Percentiles rank a stretch among this genome's conserved stretches.
phyloP scores from a whole-genome alignment of 2,329 filamentous ascomycete species.

The Penicillium crustosum region DNA sequence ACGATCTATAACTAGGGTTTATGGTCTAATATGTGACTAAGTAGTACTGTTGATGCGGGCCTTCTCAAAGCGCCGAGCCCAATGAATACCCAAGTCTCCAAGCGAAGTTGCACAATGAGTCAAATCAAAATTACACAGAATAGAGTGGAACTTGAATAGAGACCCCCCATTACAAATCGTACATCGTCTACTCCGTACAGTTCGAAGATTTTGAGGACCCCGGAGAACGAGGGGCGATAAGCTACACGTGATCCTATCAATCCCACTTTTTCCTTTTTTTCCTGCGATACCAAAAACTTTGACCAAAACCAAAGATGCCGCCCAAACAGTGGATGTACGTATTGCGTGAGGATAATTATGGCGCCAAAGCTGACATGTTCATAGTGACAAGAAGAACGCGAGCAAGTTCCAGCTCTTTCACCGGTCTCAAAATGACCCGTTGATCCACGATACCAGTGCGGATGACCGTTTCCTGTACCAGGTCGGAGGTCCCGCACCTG shows the following conservation, averaged over 20 bases:
- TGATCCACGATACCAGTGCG: conserved; percentile 87
- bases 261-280: conserved; percentile 32
- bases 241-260: conserved; percentile 33
- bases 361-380: conserved; percentile 27
- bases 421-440: conserved; percentile 93
- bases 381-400: conserved; percentile 82
- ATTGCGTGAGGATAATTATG: not conserved
- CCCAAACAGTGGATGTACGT: conserved; percentile 72
- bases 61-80: conserved; percentile 1
- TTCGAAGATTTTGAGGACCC: conserved; percentile 19
- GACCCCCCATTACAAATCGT: not conserved
- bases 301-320: conserved; percentile 60
- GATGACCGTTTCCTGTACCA: conserved; percentile 89
- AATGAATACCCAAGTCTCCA: conserved; percentile 12
- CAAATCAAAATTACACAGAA: not conserved
- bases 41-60: conserved; percentile 5
- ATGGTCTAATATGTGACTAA: not conserved
- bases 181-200: not conserved
- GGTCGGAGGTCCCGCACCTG: conserved; percentile 44
- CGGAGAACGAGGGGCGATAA: conserved; percentile 31
- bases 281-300: conserved; percentile 10
- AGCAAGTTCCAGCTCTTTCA: conserved; percentile 93
- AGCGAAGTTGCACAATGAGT: conserved; percentile 12
- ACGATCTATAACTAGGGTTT: not conserved
- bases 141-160: not conserved